Conservation (phyloP, 495 filamentous ascomycete species). For the Apiosordaria backusii region DNA sequence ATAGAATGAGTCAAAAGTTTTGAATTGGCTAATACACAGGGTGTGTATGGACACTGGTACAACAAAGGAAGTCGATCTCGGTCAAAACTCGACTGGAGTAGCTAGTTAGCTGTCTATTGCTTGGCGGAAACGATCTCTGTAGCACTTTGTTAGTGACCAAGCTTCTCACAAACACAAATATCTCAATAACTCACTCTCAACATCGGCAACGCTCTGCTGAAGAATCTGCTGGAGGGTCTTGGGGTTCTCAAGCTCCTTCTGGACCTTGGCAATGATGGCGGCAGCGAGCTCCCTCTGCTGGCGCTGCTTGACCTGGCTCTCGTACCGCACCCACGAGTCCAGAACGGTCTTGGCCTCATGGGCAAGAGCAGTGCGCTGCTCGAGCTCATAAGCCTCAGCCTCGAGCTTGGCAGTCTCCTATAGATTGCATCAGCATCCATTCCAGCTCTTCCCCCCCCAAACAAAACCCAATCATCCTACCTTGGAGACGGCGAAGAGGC, state of each 20-base stretch:
- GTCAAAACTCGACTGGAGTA: slow-evolving; percentile 34
- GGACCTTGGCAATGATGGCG: slow-evolving; percentile 88
- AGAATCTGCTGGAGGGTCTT: slow-evolving; percentile 93
- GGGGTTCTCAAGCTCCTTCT: slow-evolving; percentile 97
- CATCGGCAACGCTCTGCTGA: slow-evolving; percentile 88
- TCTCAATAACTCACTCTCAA: slow-evolving; percentile 75
- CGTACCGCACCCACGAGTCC: slow-evolving; percentile 98
- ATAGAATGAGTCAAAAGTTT: slow-evolving; percentile 19
- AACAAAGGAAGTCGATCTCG: slow-evolving; percentile 46
- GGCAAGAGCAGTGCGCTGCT: slow-evolving; percentile 87
- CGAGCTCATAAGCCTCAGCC: slow-evolving; percentile 91
- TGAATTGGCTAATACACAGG: slow-evolving; percentile 47
- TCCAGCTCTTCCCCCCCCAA: not conserved
- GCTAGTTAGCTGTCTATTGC: slow-evolving; percentile 43
- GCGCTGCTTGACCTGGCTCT: slow-evolving; percentile 95
- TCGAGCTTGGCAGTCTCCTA: slow-evolving; percentile 97
- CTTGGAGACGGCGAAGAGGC: slow-evolving; percentile 97
- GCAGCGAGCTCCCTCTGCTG: slow-evolving; percentile 96
- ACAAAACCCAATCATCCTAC: slow-evolving; percentile 42
- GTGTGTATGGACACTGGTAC: slow-evolving; percentile 42
- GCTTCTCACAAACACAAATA: not conserved
- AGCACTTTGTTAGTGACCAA: slow-evolving; percentile 24
- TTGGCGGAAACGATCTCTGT: slow-evolving; percentile 54
- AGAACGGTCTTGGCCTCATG: slow-evolving; percentile 91
- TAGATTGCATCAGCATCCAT: slow-evolving; percentile 18